Base-by-base conservation (phyloP, 2,329 filamentous ascomycete genomes). In the Fusarium sp. region DNA sequence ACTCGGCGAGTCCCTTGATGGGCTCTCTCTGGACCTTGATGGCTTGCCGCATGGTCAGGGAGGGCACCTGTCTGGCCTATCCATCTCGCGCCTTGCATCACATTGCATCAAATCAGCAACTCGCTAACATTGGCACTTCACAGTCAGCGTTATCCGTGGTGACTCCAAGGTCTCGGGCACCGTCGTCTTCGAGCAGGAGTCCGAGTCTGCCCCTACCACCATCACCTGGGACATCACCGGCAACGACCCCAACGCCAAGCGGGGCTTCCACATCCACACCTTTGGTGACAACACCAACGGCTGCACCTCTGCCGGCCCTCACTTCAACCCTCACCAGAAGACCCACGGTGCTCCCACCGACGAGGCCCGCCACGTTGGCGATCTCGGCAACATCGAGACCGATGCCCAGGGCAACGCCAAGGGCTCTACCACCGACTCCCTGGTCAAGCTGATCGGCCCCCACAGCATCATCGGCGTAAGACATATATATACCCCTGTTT, bases 211-310 rank as follows among this genome's bases (percentile, higher is more conserved):
- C 80, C 91, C 93, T 79, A 98, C 97, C 83, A 96, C 89, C 85
- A 90, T 99, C 88, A 91, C 93, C 82, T 99, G 94, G 92, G 91
- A 98, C 87, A 95, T 99, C 86, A 89, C 90, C 73, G 96, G 97
- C 87, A 89, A 98, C 87, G 95, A 98, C 84, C 82, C 96, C 87
- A 98, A 97, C 85, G 95, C 97, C 83, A 91, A 97, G 92, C 96
- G 97, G 87, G 97, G 95, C 86, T 95, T 98, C 91, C 97, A 99
- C 90, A 92, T 99, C 83, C 97, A 99, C 90, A 94, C 97, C 85
- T 99, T 98, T 82, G 97, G 97, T 85, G 97, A 98, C 91, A 98
- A 98, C 91, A 98, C 97, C 90, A 99, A 99, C 88, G 97, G 97
- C 85, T 99, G 97, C 94, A 98, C 96, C 78, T 97, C 94, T 78